Evolutionary conservation across 75 land plant genomes (phyloP).

Genomic region (Picea sitchensis): DNA sequence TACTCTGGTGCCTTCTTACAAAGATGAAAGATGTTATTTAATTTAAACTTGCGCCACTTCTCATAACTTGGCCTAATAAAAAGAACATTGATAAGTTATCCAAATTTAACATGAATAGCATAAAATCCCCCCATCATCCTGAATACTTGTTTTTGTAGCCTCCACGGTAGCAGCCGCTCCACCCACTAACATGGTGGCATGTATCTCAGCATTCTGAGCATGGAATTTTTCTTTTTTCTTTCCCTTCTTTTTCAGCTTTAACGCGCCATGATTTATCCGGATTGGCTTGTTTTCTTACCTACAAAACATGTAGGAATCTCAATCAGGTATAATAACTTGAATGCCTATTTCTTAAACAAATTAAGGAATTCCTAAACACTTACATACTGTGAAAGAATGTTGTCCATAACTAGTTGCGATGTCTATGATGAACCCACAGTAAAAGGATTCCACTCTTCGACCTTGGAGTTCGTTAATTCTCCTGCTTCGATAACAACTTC

Average conservation of each 20-base stretch:
- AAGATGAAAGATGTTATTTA: no score
- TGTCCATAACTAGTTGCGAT: constrained; percentile 81
- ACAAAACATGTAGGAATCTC: background rate
- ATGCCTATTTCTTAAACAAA: background rate
- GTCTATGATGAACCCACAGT: constrained; percentile 82
- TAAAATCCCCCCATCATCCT: constrained; percentile 17
- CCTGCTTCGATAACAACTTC: background rate
- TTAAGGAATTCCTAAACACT: constrained; percentile 18
- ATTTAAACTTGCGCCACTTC: no score
- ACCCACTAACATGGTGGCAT: constrained; percentile 86
- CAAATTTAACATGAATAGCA: no score
- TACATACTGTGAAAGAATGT: constrained; percentile 80
- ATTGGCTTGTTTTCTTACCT: constrained; percentile 16
- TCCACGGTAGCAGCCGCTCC: constrained; percentile 96
- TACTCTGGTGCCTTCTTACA: no score
- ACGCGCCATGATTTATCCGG: constrained; percentile 55
- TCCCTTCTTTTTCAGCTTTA: constrained; percentile 78
- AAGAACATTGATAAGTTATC: no score
- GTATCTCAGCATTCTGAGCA: constrained; percentile 86
- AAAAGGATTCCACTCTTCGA: constrained; percentile 32
- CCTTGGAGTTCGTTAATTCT: no score
- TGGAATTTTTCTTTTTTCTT: constrained; percentile 79
- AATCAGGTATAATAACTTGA: background rate
- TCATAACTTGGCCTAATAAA: no score
- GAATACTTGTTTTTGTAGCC: constrained; percentile 70